A percentile compares a stretch with the other conserved stretches of the same genome.
Conservation (phyloP, 1,139 yeast species). For the Sugiyamaella castrensis region DNA sequence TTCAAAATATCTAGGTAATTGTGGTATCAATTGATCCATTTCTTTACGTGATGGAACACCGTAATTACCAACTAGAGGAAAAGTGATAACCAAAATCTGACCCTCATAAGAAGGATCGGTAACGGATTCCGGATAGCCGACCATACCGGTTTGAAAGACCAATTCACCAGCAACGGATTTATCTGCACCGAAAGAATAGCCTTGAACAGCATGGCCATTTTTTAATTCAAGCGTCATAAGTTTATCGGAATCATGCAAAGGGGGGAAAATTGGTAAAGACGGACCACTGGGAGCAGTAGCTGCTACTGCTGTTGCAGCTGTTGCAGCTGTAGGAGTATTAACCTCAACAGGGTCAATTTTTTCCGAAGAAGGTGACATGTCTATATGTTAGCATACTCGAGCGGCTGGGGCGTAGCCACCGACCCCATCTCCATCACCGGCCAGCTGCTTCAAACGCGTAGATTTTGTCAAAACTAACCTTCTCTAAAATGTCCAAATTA, state of each 20-base stretch:
- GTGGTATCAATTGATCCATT: slow-evolving; percentile 69
- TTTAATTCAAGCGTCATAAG: slow-evolving; percentile 88
- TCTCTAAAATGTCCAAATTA: too few species aligned
- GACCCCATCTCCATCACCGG: too few species aligned
- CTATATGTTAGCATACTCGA: neutral
- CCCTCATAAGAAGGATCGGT: slow-evolving; percentile 99
- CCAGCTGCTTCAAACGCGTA: too few species aligned
- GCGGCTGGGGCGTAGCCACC: too few species aligned
- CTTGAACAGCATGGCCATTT: slow-evolving; percentile 86
- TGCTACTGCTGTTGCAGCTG: neutral
- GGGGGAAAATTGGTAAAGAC: slow-evolving; percentile 73
- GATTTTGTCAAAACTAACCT: too few species aligned
- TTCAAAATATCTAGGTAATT: slow-evolving; percentile 89
- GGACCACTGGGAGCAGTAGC: slow-evolving; percentile 16
- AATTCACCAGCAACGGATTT: slow-evolving; percentile 91
- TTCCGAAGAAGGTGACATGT: slow-evolving; percentile 5
- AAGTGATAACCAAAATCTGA: slow-evolving; percentile 94
- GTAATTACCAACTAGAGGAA: slow-evolving; percentile 96
- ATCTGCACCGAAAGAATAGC: slow-evolving; percentile 97
- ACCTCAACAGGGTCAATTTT: neutral
- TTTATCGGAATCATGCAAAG: slow-evolving; percentile 76
- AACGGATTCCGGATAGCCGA: slow-evolving; percentile 97
- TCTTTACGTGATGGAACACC: slow-evolving; percentile 93
- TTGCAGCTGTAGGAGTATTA: too few species aligned
- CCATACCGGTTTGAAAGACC: slow-evolving; percentile 99